Conservation (phyloP, 2,329 filamentous ascomycete genomes). For the Colletotrichum falcatum region DNA sequence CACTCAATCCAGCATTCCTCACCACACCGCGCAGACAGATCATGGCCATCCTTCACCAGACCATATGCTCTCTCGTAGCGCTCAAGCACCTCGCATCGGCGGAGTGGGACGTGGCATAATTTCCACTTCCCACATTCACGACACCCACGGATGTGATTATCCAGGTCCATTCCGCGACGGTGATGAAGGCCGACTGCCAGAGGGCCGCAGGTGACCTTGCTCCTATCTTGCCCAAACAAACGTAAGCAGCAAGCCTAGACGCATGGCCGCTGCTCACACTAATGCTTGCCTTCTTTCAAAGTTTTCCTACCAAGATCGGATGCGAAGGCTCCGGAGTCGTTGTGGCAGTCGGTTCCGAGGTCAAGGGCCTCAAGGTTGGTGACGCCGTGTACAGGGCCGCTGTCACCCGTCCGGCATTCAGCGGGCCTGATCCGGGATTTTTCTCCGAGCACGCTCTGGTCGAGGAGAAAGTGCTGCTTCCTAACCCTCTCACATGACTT, state of each 20-base stretch:
- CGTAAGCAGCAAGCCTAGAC: background rate
- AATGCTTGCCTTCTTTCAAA: too few species aligned
- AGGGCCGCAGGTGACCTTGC: constrained; percentile 43
- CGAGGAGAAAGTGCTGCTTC: too few species aligned
- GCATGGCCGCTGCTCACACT: background rate
- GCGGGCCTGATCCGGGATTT: too few species aligned
- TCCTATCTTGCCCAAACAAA: constrained; percentile 36
- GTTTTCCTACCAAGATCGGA: too few species aligned
- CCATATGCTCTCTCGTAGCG: constrained; percentile 59
- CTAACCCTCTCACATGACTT: too few species aligned
- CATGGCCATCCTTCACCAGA: constrained; percentile 51
- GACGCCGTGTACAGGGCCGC: too few species aligned
- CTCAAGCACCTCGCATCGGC: constrained; percentile 53
- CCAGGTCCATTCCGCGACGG: constrained; percentile 51
- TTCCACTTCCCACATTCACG: constrained; percentile 59
- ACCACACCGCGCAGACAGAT: background rate
- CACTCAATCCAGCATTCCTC: too few species aligned
- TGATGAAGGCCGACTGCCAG: constrained; percentile 53
- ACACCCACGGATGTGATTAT: constrained; percentile 58
- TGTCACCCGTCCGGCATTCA: too few species aligned
- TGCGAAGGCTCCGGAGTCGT: too few species aligned
- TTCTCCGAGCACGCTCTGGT: too few species aligned
- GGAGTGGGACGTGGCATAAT: constrained; percentile 53
- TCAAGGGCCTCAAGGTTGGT: too few species aligned
- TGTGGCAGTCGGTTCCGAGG: too few species aligned